These are phyloP conservation scores for Grigorovia yakushimaensis DNA, from an alignment of 805 yeast genomes.

Conservation along the genomic window DNA sequence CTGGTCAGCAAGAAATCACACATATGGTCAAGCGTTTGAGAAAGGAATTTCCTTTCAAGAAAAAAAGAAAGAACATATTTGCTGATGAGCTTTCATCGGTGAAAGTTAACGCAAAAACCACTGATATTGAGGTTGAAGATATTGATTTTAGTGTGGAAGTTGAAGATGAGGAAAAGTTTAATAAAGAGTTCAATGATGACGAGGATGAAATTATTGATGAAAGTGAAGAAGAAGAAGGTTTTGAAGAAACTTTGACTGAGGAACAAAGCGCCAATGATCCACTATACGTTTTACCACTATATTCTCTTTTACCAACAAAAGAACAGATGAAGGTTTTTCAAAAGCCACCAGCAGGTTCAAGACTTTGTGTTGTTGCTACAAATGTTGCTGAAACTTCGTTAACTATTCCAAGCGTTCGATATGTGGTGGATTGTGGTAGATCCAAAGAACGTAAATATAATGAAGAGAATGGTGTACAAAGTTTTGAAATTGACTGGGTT, in stretches of 20 bases:
- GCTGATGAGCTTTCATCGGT: slow-evolving; percentile 34
- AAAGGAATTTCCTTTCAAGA: slow-evolving; percentile 51
- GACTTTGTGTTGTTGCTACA: slow-evolving; percentile 90
- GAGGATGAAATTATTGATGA: slow-evolving; percentile 32
- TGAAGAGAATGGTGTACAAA: slow-evolving; percentile 81
- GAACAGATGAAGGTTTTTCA: slow-evolving; percentile 92
- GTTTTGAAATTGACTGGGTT: slow-evolving; percentile 84
- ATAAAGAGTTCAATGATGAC: slow-evolving; percentile 32
- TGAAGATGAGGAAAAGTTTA: slow-evolving; percentile 25
- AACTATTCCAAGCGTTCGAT: slow-evolving; percentile 90
- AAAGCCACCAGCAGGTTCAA: slow-evolving; percentile 71
- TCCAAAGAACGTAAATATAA: slow-evolving; percentile 80
- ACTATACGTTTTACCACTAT: slow-evolving; percentile 80
- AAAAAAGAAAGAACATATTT: slow-evolving; percentile 20
- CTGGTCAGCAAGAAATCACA: slow-evolving; percentile 90
- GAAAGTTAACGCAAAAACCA: slow-evolving; percentile 45
- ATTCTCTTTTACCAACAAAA: slow-evolving; percentile 84
- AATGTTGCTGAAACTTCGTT: slow-evolving; percentile 96
- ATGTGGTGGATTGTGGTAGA: slow-evolving; percentile 93
- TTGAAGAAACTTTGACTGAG: slow-evolving; percentile 60
- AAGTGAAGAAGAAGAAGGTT: slow-evolving; percentile 43
- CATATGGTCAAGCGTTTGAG: slow-evolving; percentile 62
- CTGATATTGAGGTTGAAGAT: slow-evolving; percentile 79
- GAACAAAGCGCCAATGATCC: slow-evolving; percentile 71
- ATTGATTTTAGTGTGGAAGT: slow-evolving; percentile 57